Evolutionary conservation across 2,329 filamentous ascomycete genomes (phyloP), one percentile per base, ranked within the genome.

Genomic region (Diaporthe sp.): DNA sequence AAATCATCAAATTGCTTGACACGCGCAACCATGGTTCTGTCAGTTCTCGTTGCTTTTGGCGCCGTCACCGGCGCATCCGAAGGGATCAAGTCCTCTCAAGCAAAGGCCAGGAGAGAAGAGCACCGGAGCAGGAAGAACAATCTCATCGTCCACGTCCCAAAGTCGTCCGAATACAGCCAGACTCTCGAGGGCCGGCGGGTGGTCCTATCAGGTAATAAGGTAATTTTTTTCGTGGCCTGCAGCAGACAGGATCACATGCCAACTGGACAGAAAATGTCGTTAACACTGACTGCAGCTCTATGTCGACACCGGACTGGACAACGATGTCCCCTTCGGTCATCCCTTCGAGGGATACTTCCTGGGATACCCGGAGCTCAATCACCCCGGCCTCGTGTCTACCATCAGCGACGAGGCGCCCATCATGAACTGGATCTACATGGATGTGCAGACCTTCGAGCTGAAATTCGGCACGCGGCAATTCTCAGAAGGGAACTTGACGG

Each of bases 261-360:
- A n/a, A 19, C 28, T n/a, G 19, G 15, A n/a, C 25, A 34, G 31
- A 67, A 42, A 10, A 55, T 28, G 3, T 22, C 28, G 55, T n/a
- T 62, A 7, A 44, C 61, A 57, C 31, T 28, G 15, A 78, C 73
- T 57, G 39, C 72, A 86, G 83, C 79, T 89, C 13, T 89, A 87
- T 77, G 85, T 90, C 28, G 88, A 88, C 72, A 87, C 85, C 12
- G 83, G 80, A 39, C 73, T 78, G 68, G 76, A 80, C 49, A 79
- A 76, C 61, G 79, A 78, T 71, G 77, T 80, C 67, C 79, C 77
- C 0, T 82, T 83, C 71, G 86, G 88, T 6, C 88, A 91, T 79
- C 86, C 87, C 0, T 91, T 90, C 78, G 85, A 88, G 5, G 90
- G 90, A 34, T 91, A 92, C 79, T 91, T 87, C 77, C 82, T 91